phyloP scores from a whole-genome alignment of 2,329 filamentous ascomycete genomes.

The Phaeoacremonium minimum region DNA sequence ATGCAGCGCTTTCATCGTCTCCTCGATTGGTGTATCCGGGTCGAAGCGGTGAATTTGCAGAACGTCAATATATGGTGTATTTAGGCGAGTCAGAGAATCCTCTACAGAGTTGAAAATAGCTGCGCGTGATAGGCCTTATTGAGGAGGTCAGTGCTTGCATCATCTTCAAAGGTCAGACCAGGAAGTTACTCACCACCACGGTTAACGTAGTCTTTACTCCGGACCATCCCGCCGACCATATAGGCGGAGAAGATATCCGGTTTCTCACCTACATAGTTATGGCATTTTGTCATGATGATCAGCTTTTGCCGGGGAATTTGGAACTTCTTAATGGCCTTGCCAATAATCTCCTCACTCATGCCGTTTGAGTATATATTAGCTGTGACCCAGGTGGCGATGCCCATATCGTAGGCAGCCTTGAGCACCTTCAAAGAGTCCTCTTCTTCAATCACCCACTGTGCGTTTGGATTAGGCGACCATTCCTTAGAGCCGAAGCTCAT shows the following conservation, averaged over 20 bases:
- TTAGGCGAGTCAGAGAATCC: conserved; percentile 25
- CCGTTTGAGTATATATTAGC: conserved; percentile 55
- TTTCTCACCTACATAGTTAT: conserved; percentile 25
- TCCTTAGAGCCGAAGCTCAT: conserved; percentile 42
- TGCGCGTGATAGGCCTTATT: conserved; percentile 21
- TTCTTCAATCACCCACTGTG: conserved; percentile 43
- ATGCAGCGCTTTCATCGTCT: conserved; percentile 59
- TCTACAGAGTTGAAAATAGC: conserved; percentile 33
- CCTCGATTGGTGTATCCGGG: conserved; percentile 44
- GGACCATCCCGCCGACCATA: conserved; percentile 12
- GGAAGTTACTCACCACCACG: conserved; percentile 1
- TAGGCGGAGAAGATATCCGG: conserved; percentile 20
- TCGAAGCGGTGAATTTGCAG: conserved; percentile 61
- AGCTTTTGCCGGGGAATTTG: conserved; percentile 60
- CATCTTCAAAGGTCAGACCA: not conserved
- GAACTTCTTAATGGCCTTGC: conserved; percentile 60
- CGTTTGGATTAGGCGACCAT: conserved; percentile 31
- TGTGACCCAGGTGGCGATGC: conserved; percentile 53
- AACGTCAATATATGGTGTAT: conserved; percentile 38
- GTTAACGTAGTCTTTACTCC: conserved; percentile 31
- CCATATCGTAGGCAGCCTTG: conserved; percentile 56
- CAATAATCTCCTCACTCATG: conserved; percentile 52
- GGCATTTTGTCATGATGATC: conserved; percentile 58
- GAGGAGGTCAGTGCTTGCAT: not conserved
- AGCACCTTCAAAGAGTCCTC: conserved; percentile 48